Percentiles rank a stretch among this genome's conserved stretches.
Evolutionary conservation across 2,329 filamentous ascomycete species (phyloP).

Genomic region (Trichoderma sp.): DNA sequence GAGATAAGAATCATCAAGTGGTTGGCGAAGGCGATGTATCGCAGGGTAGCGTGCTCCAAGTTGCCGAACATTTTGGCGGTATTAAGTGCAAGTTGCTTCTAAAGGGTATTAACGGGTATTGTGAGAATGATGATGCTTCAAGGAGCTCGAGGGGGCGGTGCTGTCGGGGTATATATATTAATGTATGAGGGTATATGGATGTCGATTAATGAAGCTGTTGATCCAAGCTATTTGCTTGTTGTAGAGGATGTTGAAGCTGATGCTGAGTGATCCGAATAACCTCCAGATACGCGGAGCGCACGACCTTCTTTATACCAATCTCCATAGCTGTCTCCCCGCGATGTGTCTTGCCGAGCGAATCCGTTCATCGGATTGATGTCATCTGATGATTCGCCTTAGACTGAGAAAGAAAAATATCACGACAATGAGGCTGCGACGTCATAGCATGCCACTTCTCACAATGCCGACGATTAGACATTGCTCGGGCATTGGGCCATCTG

Average conservation of each 20-base stretch:
- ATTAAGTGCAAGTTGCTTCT: neutral
- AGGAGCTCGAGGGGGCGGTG: neutral
- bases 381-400: slow-evolving; percentile 8
- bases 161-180: neutral
- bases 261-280: slow-evolving; percentile 3
- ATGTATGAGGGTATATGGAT: neutral
- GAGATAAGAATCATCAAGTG: slow-evolving; percentile 28
- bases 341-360: neutral
- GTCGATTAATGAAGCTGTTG: neutral
- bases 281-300: slow-evolving; percentile 4
- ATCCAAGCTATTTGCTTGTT: neutral
- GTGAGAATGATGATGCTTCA: neutral
- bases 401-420: neutral
- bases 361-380: slow-evolving; percentile 14
- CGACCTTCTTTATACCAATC: slow-evolving; percentile 6
- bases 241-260: slow-evolving; percentile 1
- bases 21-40: slow-evolving; percentile 22
- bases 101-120: neutral
- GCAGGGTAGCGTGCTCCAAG: slow-evolving; percentile 12
- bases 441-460: slow-evolving; percentile 14
- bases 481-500: slow-evolving; percentile 13
- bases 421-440: slow-evolving; percentile 8
- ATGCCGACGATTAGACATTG: neutral
- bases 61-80: slow-evolving; percentile 13
- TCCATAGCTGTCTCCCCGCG: neutral